Conservation (phyloP, 2,329 filamentous ascomycete genomes). For the Tolypocladium paradoxum region DNA sequence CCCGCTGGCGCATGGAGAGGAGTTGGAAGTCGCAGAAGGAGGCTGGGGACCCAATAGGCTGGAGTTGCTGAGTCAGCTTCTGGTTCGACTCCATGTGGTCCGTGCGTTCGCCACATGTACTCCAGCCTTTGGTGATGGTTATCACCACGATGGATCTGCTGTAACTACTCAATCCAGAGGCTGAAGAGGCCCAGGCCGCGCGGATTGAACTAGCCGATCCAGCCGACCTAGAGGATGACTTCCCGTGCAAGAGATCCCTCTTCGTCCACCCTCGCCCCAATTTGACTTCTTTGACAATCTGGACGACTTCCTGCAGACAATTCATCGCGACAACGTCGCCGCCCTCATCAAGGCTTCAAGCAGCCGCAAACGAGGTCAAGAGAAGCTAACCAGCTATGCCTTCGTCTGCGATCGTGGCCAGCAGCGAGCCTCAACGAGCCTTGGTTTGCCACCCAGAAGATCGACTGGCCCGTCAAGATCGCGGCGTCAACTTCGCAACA, state of each 20-base stretch:
- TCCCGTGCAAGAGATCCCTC: too few relatives aligned
- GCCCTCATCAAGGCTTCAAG: neutral
- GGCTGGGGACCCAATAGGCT: too few relatives aligned
- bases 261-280: neutral
- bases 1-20: neutral
- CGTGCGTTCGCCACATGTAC: neutral
- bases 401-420: neutral
- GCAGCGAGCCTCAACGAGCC: neutral
- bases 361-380: neutral
- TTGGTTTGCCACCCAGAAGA: neutral
- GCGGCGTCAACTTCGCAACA: neutral
- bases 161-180: too few relatives aligned
- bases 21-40: neutral
- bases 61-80: neutral
- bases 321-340: neutral
- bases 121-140: too few relatives aligned
- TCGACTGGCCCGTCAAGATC: conserved; percentile 1
- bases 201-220: too few relatives aligned
- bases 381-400: too few relatives aligned
- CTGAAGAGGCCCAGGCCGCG: too few relatives aligned
- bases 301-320: neutral
- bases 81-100: neutral
- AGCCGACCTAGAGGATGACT: too few relatives aligned
- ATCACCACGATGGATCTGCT: too few relatives aligned
- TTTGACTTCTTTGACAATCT: neutral